Evolutionary conservation across 495 filamentous ascomycete genomes (phyloP), one percentile per base, ranked within the genome.

Genomic region (Xylaria venustula): DNA sequence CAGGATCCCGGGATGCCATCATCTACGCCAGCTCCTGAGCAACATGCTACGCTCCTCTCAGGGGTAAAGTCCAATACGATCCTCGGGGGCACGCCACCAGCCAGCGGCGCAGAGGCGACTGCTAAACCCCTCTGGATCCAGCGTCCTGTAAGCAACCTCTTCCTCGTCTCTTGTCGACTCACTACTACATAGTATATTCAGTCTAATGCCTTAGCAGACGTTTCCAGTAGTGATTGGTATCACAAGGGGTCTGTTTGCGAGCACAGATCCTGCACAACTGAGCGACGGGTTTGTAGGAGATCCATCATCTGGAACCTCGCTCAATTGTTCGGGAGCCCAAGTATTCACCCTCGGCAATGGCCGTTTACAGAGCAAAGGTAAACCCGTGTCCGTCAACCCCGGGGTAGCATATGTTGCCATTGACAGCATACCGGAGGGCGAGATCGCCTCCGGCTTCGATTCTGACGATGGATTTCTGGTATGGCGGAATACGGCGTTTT

Each of bases 401-500:
- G 45, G 34, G 17, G 56, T 15, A n/a, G 6, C 8, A 28, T 59
- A 59, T 14, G 14, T 42, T 25, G 56, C 37, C 56, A 52, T 51
- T 41, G 14, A 15, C 22, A 15, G 17, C 1, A 15, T 17, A 26
- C 7, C 56, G 32, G 4, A 28, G 11, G 56, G 56, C 8, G 2
- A 19, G 14, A 51, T 59, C 0, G 0, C 15, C 20, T 22, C 28
- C 15, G 23, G 40, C 17, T 48, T 59, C 44, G 45, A 48, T 30
- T 20, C 30, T 17, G 44, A 37, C 19, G 34, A 50, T 22, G 56
- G 46, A 2, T 40, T 50, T 41, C 17, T 59, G 11, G 42, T 26
- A 48, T 59, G 56, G 56, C 15, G 45, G 6, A 59, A 59, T 50
- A n/a, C 42, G n/a, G 34, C 30, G 2, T 59, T 59, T 19, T 50